phyloP scores from a whole-genome alignment of 2,329 filamentous ascomycete genomes.

The Passalora sequoiae region DNA sequence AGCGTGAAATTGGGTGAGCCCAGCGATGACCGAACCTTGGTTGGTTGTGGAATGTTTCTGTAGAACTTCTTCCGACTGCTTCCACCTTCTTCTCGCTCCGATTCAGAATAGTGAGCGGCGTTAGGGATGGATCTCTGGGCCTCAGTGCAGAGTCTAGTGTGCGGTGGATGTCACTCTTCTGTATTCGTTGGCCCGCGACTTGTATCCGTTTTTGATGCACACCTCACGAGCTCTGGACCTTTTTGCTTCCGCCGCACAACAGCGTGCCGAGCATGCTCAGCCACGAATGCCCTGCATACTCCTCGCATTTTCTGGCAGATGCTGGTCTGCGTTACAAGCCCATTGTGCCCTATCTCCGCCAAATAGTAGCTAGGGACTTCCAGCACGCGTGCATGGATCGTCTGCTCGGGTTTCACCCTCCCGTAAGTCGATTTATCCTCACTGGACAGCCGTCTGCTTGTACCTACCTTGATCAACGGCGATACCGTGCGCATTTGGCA shows the following conservation, averaged over 20 bases:
- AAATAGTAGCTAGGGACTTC: conserved; percentile 5
- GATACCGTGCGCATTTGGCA: background rate
- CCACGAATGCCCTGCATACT: conserved; percentile 6
- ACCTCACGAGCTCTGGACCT: background rate
- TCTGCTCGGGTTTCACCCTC: conserved; percentile 2
- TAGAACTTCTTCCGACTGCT: too few species aligned
- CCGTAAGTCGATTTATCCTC: too few species aligned
- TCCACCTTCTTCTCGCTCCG: background rate
- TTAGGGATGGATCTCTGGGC: conserved; percentile 3
- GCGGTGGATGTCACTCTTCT: conserved; percentile 2
- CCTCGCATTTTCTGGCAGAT: background rate
- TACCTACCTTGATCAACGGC: conserved; percentile 5
- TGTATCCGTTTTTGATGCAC: background rate
- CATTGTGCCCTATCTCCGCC: conserved; percentile 4
- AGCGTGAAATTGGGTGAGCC: too few species aligned
- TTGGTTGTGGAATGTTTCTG: too few species aligned
- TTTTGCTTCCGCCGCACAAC: background rate
- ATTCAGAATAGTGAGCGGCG: conserved; percentile 6
- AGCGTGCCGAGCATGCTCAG: background rate
- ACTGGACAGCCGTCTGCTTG: conserved; percentile 5
- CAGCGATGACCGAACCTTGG: too few species aligned
- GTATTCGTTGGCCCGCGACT: background rate
- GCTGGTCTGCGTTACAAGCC: too few species aligned
- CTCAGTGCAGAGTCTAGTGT: background rate
- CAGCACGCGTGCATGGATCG: conserved; percentile 11